Evolutionary conservation across 2,329 filamentous ascomycete species (phyloP).

Genomic region (Aureobasidium sp.): DNA sequence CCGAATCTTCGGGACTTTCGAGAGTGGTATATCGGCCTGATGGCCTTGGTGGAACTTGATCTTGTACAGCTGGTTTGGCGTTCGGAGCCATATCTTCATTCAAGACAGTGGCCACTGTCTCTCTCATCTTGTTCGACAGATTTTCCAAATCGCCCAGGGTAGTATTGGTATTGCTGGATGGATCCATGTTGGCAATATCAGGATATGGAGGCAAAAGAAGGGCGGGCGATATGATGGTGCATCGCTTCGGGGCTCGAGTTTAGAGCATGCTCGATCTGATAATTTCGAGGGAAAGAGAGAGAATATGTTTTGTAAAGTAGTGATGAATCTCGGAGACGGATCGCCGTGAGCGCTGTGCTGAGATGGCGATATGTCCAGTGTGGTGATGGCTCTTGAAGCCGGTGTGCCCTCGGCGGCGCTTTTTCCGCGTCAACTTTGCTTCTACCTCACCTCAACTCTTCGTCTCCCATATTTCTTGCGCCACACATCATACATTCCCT

Average conservation of each 20-base stretch:
- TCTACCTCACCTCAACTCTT: conserved; percentile 8
- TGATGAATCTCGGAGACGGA: neutral
- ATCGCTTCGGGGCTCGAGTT: neutral
- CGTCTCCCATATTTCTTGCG: neutral
- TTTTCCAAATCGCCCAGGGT: neutral
- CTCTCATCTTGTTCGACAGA: neutral
- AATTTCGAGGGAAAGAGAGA: neutral
- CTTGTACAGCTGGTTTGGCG: neutral
- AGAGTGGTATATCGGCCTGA: neutral
- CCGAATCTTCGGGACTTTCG: conserved; percentile 5
- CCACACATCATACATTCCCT: neutral
- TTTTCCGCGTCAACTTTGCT: conserved; percentile 11
- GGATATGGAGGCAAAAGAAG: conserved; percentile 7
- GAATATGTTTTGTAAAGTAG: neutral
- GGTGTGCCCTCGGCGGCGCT: neutral
- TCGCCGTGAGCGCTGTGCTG: neutral
- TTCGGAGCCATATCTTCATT: neutral
- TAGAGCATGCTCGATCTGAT: neutral
- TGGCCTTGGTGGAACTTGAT: neutral
- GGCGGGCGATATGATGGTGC: neutral
- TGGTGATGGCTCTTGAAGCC: neutral
- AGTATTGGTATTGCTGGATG: neutral
- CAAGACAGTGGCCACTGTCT: neutral
- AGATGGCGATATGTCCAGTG: neutral
- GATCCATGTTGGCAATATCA: conserved; percentile 6